phyloP scores from a whole-genome alignment of 139 green algal genomes.

The Marvania coccoides region DNA sequence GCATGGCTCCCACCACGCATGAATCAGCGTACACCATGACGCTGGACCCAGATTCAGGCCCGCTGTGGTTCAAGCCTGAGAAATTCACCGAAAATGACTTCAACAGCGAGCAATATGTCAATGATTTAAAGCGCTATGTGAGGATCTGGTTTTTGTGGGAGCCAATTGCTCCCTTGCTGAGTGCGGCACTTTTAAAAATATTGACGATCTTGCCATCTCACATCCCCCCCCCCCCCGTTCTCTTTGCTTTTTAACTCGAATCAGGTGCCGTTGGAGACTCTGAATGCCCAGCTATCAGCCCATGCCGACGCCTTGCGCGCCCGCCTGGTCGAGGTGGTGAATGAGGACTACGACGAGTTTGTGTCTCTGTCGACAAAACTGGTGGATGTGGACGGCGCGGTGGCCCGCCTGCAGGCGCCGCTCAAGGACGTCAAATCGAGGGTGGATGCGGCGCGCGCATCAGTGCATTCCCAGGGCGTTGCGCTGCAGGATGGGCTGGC shows the following conservation, averaged over 20 bases:
- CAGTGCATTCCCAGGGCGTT: constrained; percentile 41
- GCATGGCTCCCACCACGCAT: background rate
- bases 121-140: constrained; percentile 70
- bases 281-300: constrained; percentile 64
- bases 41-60: no score
- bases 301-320: constrained; percentile 52
- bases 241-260: background rate
- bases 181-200: background rate
- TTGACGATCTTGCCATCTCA: background rate
- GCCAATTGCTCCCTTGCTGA: background rate
- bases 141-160: constrained; percentile 7
- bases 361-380: constrained; percentile 79
- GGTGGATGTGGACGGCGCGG: constrained; percentile 72
- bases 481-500: constrained; percentile 60
- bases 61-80: constrained; percentile 76
- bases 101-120: constrained; percentile 60
- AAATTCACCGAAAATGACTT: constrained; percentile 65
- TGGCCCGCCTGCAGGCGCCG: constrained; percentile 75
- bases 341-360: constrained; percentile 93
- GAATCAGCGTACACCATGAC: no score
- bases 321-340: constrained; percentile 88
- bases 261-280: constrained; percentile 78
- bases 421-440: constrained; percentile 62
- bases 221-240: background rate
- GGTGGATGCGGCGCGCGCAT: constrained; percentile 31